Base-by-base conservation (phyloP, 208 protist genomes). In the Trypanosoma melophagium region DNA sequence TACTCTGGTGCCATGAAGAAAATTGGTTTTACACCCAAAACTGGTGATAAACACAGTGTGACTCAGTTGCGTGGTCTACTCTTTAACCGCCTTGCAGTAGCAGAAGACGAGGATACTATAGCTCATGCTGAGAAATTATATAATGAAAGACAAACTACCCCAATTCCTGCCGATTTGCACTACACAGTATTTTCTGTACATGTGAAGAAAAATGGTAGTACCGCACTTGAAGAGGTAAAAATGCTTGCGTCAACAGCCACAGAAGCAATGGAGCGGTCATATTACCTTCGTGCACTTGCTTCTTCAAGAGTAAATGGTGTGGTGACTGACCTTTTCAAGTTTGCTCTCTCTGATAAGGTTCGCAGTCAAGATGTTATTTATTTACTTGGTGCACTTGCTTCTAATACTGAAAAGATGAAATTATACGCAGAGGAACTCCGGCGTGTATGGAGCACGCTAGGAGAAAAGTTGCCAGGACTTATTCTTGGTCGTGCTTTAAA, bases 311-410 rank as follows among this genome's bases (percentile, higher is more conserved):
- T 64, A 28, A 65, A 76, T 9, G 65, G 42, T 22, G 63, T 66
- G 4, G 79, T 93, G 31, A n/a, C 31, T 12, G 76, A 81, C 4
- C 51, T 90, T 10, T 80, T 95, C 54, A 69, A 85, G 10, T 93
- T 77, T 53, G 69, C 77, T 22, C 69, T 95, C 12, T 90, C 84
- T n/a, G 81, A 81, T 54, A 81, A 83, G 47, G 80, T 91, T 25
- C 80, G 74, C 38, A 71, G 73, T 22, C 86, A 92, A 61, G 89
- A 93, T 67, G 65, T 83, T 55, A 31, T 79, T 13, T 79, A 74
- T 42, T 44, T 95, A 10, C 56, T 95, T 60, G 53, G 54, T 10
- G 64, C 68, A 50, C 53, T 95, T 17, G 83, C 77, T 14, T 24
- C 63, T 7, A 75, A 71, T 35, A 55, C 78, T 25, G 45, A 62